A percentile compares a stretch with the other conserved stretches of the same genome.
These are phyloP conservation scores for Tetrastigma voinierianum DNA, from an alignment of 164 flowering plant genomes.

Conservation along the genomic window DNA sequence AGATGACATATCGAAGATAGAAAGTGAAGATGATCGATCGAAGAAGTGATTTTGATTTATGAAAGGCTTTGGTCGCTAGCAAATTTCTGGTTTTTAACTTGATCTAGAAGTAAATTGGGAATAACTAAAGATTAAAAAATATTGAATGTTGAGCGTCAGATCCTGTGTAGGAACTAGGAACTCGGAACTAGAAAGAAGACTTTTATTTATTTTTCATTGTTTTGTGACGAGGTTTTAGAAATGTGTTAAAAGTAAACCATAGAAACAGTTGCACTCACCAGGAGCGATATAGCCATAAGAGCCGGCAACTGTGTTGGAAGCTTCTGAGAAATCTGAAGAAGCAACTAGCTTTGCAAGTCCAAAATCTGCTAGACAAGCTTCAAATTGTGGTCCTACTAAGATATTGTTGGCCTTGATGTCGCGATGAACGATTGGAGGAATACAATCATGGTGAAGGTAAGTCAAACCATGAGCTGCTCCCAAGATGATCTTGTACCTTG, in stretches of 20 bases:
- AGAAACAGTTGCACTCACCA: slow-evolving; percentile 34
- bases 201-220: too few species aligned
- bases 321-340: slow-evolving; percentile 28
- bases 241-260: not conserved
- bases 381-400: slow-evolving; percentile 51
- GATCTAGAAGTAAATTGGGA: too few species aligned
- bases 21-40: too few species aligned
- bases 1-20: too few species aligned
- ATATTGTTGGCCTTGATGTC: slow-evolving; percentile 66
- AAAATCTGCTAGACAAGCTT: slow-evolving; percentile 63
- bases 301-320: slow-evolving; percentile 46
- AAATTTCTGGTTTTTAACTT: too few species aligned
- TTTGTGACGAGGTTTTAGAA: too few species aligned
- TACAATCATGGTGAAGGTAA: slow-evolving; percentile 71
- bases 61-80: too few species aligned
- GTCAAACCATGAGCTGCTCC: slow-evolving; percentile 66
- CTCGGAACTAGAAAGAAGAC: too few species aligned
- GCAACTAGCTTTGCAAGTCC: slow-evolving; percentile 58
- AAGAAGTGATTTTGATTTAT: too few species aligned
- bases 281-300: slow-evolving; percentile 79
- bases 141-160: too few species aligned
- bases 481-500: slow-evolving; percentile 48
- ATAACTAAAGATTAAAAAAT: too few species aligned
- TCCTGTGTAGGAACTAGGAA: too few species aligned
- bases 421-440: slow-evolving; percentile 61